Evolutionary conservation across 768 basidiomycete genomes (phyloP).

Genomic region (Lactarius tabidus): DNA sequence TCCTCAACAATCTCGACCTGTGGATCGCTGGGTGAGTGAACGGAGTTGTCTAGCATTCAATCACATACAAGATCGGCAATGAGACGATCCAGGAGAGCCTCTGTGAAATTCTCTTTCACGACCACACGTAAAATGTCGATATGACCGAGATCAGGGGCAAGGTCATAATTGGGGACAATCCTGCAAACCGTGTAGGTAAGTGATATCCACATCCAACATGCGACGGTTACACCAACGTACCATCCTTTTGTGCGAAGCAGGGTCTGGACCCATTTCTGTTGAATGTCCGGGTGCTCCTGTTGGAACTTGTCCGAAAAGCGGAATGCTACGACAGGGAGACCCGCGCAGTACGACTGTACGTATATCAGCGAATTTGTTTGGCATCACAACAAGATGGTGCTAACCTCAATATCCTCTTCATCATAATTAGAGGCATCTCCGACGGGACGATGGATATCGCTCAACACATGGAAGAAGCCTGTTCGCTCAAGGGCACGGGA

Average conservation of each 20-base stretch:
- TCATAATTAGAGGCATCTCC: constrained; percentile 25
- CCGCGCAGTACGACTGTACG: constrained; percentile 43
- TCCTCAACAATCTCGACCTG: constrained; percentile 64
- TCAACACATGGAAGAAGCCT: constrained; percentile 49
- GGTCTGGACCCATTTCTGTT: constrained; percentile 56
- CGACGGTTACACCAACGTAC: constrained; percentile 22
- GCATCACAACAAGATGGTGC: not conserved
- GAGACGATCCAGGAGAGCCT: constrained; percentile 49
- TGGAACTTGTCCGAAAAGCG: constrained; percentile 53
- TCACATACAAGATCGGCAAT: constrained; percentile 61
- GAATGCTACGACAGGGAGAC: constrained; percentile 52
- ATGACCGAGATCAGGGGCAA: constrained; percentile 48
- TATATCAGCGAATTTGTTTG: constrained; percentile 8
- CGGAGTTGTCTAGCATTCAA: not conserved
- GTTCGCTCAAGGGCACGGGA: constrained; percentile 58
- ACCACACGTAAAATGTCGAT: constrained; percentile 62
- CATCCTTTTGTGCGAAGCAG: constrained; percentile 47
- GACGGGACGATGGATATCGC: constrained; percentile 50
- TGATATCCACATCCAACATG: not conserved
- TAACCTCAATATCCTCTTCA: constrained; percentile 58
- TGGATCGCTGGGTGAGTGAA: not conserved
- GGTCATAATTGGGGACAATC: constrained; percentile 61
- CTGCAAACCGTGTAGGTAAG: constrained; percentile 21
- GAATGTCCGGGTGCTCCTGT: constrained; percentile 48
- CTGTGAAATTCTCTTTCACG: constrained; percentile 51